Evolutionary conservation across 495 filamentous ascomycete species (phyloP).

Genomic region (Stereocaulon alpinum): DNA sequence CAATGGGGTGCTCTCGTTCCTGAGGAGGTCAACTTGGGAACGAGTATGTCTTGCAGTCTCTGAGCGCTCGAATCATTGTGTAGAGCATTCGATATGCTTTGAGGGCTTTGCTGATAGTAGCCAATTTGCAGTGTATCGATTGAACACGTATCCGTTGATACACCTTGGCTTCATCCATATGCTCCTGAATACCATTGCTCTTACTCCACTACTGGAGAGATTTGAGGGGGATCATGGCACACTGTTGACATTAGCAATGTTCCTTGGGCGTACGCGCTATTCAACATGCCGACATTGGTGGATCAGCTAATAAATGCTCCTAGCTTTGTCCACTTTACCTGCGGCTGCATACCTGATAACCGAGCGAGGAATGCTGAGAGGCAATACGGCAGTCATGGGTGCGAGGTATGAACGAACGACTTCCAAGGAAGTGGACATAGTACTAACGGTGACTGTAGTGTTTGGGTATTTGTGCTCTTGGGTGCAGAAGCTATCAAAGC

Average conservation of each 20-base stretch:
- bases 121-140: slow-evolving; percentile 62
- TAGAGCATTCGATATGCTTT: background rate
- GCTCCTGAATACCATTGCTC: slow-evolving; percentile 64
- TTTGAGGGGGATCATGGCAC: slow-evolving; percentile 94
- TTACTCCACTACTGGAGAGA: slow-evolving; percentile 76
- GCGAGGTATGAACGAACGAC: slow-evolving; percentile 50
- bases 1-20: slow-evolving; percentile 74
- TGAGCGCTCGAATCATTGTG: background rate
- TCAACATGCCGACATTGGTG: background rate
- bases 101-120: slow-evolving; percentile 1
- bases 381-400: slow-evolving; percentile 64
- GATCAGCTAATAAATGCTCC: background rate
- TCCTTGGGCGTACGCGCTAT: slow-evolving; percentile 72
- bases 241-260: slow-evolving; percentile 69
- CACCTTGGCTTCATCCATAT: slow-evolving; percentile 72
- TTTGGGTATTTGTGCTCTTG: slow-evolving; percentile 85
- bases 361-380: slow-evolving; percentile 54
- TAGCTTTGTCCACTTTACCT: slow-evolving; percentile 72
- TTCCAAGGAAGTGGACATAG: background rate
- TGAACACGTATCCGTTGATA: slow-evolving; percentile 87
- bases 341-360: slow-evolving; percentile 59
- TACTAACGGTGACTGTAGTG: slow-evolving; percentile 37
- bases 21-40: slow-evolving; percentile 54
- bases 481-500: slow-evolving; percentile 76
- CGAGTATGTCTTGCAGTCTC: slow-evolving; percentile 48